Evolutionary conservation across 208 protist genomes (phyloP).

Genomic region (Leishmania martiniquensis): DNA sequence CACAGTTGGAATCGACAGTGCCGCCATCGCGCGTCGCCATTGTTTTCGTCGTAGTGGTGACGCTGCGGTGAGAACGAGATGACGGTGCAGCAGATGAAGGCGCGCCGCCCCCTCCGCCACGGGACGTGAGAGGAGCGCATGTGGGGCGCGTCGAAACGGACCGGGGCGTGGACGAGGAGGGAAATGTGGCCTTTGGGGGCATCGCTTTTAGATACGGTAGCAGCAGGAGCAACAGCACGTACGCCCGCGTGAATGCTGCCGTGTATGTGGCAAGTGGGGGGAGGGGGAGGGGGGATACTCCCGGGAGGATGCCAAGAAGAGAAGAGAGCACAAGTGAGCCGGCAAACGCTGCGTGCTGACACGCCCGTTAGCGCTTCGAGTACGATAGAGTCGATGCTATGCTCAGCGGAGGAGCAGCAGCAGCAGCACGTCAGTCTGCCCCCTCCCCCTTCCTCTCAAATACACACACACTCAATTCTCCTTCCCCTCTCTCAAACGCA

Average conservation of each 20-base stretch:
- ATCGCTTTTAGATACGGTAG: neutral
- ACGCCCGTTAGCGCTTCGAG: neutral
- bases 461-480: too few species aligned
- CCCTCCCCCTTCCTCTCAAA: neutral
- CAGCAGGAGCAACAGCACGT: neutral
- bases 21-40: neutral
- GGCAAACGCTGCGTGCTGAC: neutral
- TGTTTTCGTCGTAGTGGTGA: neutral
- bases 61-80: neutral
- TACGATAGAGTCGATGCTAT: neutral
- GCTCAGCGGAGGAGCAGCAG: neutral
- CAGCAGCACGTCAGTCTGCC: neutral
- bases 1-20: neutral
- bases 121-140: neutral
- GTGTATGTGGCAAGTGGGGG: neutral
- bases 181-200: conserved; percentile 7
- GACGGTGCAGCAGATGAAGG: neutral
- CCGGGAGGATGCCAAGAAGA: neutral
- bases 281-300: too few species aligned
- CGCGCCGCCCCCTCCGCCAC: neutral
- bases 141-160: neutral
- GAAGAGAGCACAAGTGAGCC: neutral
- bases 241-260: too few species aligned
- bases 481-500: neutral
- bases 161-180: conserved; percentile 3